These are phyloP conservation scores for Intubia oerlemansii DNA, from an alignment of 2,329 filamentous ascomycete genomes.

Conservation along the genomic window DNA sequence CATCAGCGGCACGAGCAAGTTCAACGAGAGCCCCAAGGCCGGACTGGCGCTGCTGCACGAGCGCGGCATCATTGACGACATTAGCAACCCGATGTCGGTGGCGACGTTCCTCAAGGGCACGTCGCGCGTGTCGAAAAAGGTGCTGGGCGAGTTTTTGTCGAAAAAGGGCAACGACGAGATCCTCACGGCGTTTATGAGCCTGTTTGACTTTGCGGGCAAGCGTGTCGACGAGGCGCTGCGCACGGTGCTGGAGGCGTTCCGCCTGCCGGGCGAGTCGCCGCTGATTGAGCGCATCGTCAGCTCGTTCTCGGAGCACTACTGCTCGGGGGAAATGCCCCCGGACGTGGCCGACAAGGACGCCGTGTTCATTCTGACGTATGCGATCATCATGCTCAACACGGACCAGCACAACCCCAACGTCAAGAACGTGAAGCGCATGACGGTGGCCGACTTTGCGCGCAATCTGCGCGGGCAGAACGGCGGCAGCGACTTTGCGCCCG, in stretches of 20 bases:
- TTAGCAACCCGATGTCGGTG: conserved; percentile 52
- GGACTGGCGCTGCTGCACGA: conserved; percentile 72
- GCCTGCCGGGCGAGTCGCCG: conserved; percentile 77
- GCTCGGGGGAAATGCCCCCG: conserved; percentile 43
- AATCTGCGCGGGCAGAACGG: conserved; percentile 85
- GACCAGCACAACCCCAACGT: conserved; percentile 93
- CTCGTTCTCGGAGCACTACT: conserved; percentile 72
- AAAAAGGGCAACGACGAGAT: conserved; percentile 79
- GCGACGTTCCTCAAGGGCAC: conserved; percentile 80
- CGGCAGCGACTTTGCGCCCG: conserved; percentile 60
- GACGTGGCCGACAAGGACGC: conserved; percentile 71
- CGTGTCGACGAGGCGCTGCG: conserved; percentile 79
- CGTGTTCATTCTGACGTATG: conserved; percentile 79
- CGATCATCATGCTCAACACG: conserved; percentile 93
- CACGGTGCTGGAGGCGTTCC: conserved; percentile 74
- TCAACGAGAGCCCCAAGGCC: conserved; percentile 85
- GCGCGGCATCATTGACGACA: conserved; percentile 65
- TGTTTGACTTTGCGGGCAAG: conserved; percentile 77
- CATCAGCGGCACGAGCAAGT: conserved; percentile 69
- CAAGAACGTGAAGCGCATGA: conserved; percentile 63
- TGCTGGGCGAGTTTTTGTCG: conserved; percentile 80
- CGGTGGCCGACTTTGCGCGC: conserved; percentile 56
- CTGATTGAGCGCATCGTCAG: conserved; percentile 86
- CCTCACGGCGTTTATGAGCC: conserved; percentile 60
- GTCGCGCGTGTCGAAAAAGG: conserved; percentile 69